phyloP scores from a whole-genome alignment of 2,329 filamentous ascomycete genomes.

The Calonectria pteridis region DNA sequence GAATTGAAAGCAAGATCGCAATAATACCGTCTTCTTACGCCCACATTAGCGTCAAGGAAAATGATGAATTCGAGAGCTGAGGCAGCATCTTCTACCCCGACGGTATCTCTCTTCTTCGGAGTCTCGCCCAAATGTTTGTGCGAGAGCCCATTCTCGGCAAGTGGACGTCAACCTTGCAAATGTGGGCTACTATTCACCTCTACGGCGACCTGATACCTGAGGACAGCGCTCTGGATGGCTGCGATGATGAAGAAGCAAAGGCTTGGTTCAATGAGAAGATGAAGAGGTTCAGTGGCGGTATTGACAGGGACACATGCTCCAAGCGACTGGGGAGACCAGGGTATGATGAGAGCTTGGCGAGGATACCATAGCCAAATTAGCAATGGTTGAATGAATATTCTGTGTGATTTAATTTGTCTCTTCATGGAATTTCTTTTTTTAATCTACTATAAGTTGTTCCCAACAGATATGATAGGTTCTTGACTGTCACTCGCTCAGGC shows the following conservation, averaged over 20 bases:
- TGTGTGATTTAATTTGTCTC: no score
- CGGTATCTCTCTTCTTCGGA: not conserved
- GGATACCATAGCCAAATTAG: not conserved
- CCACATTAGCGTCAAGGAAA: not conserved
- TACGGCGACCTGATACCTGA: not conserved
- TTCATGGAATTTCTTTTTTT: no score
- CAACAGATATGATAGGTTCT: no score
- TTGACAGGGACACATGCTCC: not conserved
- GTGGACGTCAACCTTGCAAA: not conserved
- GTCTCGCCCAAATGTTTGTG: not conserved
- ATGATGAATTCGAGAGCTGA: not conserved
- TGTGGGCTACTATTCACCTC: not conserved
- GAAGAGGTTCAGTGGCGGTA: not conserved
- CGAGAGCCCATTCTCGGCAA: not conserved
- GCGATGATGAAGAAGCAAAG: not conserved
- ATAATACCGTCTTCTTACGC: not conserved
- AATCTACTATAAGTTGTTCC: no score
- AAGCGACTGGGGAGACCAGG: not conserved
- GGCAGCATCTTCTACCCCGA: not conserved
- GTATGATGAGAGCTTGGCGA: not conserved
- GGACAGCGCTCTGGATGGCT: not conserved
- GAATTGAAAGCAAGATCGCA: not conserved
- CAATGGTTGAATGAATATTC: not conserved
- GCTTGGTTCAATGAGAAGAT: not conserved
- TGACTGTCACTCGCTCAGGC: no score